Conservation (phyloP, 345 rosid species). For the Schrenkiella parvula region DNA sequence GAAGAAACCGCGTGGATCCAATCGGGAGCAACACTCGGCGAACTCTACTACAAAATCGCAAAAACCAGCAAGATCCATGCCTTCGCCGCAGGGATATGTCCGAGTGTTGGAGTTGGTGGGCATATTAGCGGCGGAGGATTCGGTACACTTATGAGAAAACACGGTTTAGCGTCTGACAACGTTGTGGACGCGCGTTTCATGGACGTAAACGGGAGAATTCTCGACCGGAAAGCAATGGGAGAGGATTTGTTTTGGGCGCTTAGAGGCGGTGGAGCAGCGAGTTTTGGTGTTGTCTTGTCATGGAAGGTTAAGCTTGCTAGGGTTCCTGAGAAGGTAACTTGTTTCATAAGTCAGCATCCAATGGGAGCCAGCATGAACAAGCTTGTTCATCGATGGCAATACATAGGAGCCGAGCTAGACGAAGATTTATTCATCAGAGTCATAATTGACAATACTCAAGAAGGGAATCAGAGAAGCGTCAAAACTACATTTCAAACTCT, state of each 20-base stretch:
- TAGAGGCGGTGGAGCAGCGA: constrained; percentile 42
- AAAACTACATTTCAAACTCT: constrained; percentile 28
- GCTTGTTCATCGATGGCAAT: constrained; percentile 31
- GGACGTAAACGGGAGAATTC: constrained; percentile 41
- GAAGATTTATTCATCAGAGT: constrained; percentile 49
- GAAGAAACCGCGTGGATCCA: constrained; percentile 53
- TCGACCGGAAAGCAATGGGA: constrained; percentile 41
- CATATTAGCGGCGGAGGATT: constrained; percentile 61
- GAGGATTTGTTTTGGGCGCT: constrained; percentile 44
- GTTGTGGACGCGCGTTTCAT: constrained; percentile 51
- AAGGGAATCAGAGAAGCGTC: constrained; percentile 22
- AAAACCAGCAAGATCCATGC: constrained; percentile 43
- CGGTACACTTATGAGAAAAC: constrained; percentile 56
- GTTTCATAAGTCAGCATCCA: constrained; percentile 29
- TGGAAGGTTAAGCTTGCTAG: constrained; percentile 36
- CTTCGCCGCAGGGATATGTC: constrained; percentile 60
- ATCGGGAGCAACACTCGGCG: constrained; percentile 58
- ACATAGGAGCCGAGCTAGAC: constrained; percentile 22
- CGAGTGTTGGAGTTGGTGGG: constrained; percentile 57
- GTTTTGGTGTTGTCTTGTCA: constrained; percentile 37
- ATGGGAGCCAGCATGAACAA: constrained; percentile 24
- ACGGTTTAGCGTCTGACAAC: constrained; percentile 54
- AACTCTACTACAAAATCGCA: constrained; percentile 48
- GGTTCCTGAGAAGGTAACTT: constrained; percentile 40
- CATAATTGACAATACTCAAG: constrained; percentile 1